Percentiles rank a stretch among this genome's conserved stretches.
phyloP scores from a whole-genome alignment of 2,329 filamentous ascomycete genomes.

The Penicillium decumbens region DNA sequence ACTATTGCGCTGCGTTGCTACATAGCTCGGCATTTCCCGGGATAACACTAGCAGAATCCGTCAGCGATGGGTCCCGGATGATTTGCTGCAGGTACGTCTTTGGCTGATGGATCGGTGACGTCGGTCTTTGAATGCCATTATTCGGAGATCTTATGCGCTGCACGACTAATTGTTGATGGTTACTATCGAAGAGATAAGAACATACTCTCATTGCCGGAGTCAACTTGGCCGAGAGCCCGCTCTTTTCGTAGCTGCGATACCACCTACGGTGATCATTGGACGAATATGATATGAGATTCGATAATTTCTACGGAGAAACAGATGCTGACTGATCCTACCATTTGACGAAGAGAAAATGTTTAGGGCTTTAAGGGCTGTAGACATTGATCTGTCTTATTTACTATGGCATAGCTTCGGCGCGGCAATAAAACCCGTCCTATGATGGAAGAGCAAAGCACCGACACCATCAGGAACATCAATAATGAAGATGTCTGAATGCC shows the following conservation, averaged over 20 bases:
- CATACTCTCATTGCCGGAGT: neutral
- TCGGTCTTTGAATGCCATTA: constrained; percentile 1
- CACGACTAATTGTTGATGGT: neutral
- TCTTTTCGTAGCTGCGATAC: neutral
- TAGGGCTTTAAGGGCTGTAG: neutral
- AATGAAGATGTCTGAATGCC: neutral
- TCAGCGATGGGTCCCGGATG: neutral
- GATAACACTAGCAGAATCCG: constrained; percentile 6
- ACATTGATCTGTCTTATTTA: neutral
- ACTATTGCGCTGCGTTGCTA: constrained; percentile 1
- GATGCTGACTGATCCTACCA: neutral
- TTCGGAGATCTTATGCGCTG: neutral
- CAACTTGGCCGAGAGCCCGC: neutral
- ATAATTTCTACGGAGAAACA: neutral
- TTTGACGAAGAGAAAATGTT: neutral
- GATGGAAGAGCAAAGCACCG: neutral
- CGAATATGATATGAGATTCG: neutral
- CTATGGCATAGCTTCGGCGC: neutral
- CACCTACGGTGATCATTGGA: neutral
- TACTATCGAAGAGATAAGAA: neutral
- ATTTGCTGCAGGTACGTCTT: constrained; percentile 3
- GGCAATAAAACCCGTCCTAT: neutral
- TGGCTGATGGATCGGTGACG: neutral
- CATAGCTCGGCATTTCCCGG: constrained; percentile 11
- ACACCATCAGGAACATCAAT: neutral